Percentiles rank a stretch among this genome's conserved stretches.
Evolutionary conservation across 768 basidiomycete species (phyloP).

Genomic region (Filobasidium floriforme): DNA sequence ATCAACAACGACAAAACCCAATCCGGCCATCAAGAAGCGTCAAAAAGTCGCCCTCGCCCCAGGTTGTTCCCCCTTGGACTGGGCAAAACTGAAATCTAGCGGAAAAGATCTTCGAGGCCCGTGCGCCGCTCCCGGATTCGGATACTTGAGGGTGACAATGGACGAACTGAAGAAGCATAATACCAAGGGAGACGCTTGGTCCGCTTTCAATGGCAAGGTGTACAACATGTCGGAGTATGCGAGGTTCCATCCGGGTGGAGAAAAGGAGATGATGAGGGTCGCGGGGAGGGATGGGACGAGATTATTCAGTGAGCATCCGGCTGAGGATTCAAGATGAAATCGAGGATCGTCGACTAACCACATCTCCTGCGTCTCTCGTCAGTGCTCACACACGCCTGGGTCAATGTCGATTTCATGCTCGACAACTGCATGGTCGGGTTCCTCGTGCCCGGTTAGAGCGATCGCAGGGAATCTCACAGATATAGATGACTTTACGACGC

Average conservation of each 20-base stretch:
- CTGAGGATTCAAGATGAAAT: not conserved
- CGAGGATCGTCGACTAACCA: not conserved
- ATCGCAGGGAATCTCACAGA: too few relatives aligned
- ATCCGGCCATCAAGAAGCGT: slow-evolving; percentile 52
- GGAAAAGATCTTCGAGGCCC: slow-evolving; percentile 68
- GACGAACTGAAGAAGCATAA: slow-evolving; percentile 53
- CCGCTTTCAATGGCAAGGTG: slow-evolving; percentile 81
- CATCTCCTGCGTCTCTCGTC: not conserved
- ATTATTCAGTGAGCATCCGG: slow-evolving; percentile 67
- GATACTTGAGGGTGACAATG: slow-evolving; percentile 27
- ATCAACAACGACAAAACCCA: slow-evolving; percentile 33
- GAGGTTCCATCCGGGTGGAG: slow-evolving; percentile 87
- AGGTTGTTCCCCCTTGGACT: slow-evolving; percentile 85
- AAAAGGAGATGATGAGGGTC: slow-evolving; percentile 84
- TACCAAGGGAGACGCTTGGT: slow-evolving; percentile 82
- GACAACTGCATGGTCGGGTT: slow-evolving; percentile 89
- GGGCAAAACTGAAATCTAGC: slow-evolving; percentile 78
- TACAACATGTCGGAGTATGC: slow-evolving; percentile 94
- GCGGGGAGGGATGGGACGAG: slow-evolving; percentile 93
- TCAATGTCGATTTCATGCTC: slow-evolving; percentile 91
- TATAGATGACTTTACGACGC: too few relatives aligned
- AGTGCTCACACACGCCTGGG: slow-evolving; percentile 94
- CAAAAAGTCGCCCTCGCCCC: slow-evolving; percentile 83
- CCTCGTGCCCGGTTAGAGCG: slow-evolving; percentile 49
- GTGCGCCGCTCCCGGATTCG: not conserved